Base-by-base conservation (phyloP, 306 rosid species). In the Myrica gale region DNA sequence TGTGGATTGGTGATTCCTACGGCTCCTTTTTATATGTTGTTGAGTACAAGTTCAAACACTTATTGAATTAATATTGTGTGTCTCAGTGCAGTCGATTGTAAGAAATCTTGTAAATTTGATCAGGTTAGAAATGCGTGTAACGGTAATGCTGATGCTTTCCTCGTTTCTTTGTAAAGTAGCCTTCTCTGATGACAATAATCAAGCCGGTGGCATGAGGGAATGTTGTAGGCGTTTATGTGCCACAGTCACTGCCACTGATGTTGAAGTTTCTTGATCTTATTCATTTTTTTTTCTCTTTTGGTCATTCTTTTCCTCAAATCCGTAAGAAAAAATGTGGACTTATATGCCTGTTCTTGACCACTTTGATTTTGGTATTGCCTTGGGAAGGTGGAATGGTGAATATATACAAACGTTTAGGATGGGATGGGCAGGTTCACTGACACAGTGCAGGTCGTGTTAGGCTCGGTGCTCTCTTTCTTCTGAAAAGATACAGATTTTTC, bases 51-150 rank as follows among this genome's bases (percentile, higher is more conserved):
- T 23, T 44, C 23, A 46, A 11, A 20, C 54, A 44, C 41, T 16
- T 66, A 12, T 76, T 79, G 54, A 55, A 13, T 6, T 75, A 68
- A 32, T 79, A 63, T 75, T 58, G 66, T 80, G 79, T 78, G 69
- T 70, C 55, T 80, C 54, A 72, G 79, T 85, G 75, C 50, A 63
- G 52, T 67, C 82, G 89, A 77, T 77, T 77, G 89, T 84, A 76
- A 76, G 81, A 78, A 77, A 77, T 80, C 54, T 74, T 72, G 81
- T 84, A 84, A 78, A 77, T 73, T 74, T 72, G 66, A 7, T 63
- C 41, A n/a, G 65, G 74, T 54, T 77, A 73, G 71, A 55, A 58
- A 68, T 63, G 60, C 67, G 78, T 78, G 69, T 41, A 75, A 63
- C 66, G 73, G 46, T 52, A 46, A 41, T 80, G 61, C 74, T 13